Percentiles rank a stretch among this genome's conserved stretches.
These are phyloP conservation scores for Plectosphaerella plurivora DNA, from an alignment of 2,329 filamentous ascomycete species.

Conservation along the genomic window DNA sequence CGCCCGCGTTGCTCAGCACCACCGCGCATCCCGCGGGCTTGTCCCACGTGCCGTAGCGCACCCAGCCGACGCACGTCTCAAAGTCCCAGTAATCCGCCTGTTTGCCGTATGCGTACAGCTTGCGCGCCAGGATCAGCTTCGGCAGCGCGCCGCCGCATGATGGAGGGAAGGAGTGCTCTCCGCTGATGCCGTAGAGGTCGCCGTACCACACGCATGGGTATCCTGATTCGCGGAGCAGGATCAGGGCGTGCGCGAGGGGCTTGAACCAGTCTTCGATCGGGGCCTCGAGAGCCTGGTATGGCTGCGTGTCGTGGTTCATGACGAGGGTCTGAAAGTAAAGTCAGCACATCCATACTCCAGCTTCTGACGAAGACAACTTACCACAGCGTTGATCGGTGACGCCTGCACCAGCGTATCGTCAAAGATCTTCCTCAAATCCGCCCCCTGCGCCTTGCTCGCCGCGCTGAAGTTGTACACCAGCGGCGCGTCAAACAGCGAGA, in stretches of 20 bases:
- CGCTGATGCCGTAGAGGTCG: conserved; percentile 60
- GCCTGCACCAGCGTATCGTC: conserved; percentile 51
- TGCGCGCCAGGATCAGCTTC: conserved; percentile 55
- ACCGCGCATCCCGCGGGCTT: conserved; percentile 47
- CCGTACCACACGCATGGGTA: conserved; percentile 69
- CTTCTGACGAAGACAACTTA: conserved; percentile 5
- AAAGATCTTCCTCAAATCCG: conserved; percentile 62
- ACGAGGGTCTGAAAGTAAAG: conserved; percentile 51
- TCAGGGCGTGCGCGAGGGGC: conserved; percentile 66
- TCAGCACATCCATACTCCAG: neutral
- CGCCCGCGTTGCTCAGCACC: conserved; percentile 49
- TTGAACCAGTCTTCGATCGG: conserved; percentile 65
- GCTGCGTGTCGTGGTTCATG: conserved; percentile 65
- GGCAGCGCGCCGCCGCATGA: conserved; percentile 51
- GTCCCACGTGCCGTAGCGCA: conserved; percentile 42
- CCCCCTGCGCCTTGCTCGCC: conserved; percentile 49
- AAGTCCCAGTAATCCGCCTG: conserved; percentile 62
- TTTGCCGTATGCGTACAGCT: conserved; percentile 62
- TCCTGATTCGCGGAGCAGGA: conserved; percentile 59
- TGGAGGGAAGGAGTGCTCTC: conserved; percentile 40
- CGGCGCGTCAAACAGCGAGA: conserved; percentile 63
- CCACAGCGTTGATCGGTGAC: conserved; percentile 29
- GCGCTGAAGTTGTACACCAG: conserved; percentile 64
- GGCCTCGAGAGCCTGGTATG: conserved; percentile 38
- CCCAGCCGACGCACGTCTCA: conserved; percentile 59